Conservation (phyloP, 2,329 filamentous ascomycete genomes). For the Fusarium chuoi region DNA sequence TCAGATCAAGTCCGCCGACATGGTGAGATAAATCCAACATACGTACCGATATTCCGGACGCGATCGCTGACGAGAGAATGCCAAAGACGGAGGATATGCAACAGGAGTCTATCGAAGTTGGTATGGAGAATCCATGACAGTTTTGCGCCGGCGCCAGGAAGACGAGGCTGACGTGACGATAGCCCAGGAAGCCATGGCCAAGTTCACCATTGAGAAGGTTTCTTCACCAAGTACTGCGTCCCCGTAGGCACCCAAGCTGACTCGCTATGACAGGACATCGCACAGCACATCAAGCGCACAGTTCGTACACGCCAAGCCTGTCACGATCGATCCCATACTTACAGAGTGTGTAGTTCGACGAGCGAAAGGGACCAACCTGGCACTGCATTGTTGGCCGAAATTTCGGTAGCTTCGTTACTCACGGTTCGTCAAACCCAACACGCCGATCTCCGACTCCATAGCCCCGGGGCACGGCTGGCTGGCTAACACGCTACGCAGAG, state of each 20-base stretch:
- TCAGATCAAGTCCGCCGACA: constrained; percentile 97
- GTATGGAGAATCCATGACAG: constrained; percentile 63
- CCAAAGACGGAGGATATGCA: constrained; percentile 95
- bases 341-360: constrained; percentile 78
- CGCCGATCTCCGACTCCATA: constrained; percentile 2
- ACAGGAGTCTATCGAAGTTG: constrained; percentile 92
- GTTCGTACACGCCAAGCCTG: constrained; percentile 56
- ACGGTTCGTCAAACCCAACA: constrained; percentile 70
- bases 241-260: constrained; percentile 20
- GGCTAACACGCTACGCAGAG: constrained; percentile 66
- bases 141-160: neutral
- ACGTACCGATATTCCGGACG: constrained; percentile 13
- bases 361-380: constrained; percentile 97
- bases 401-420: constrained; percentile 98
- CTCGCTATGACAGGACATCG: constrained; percentile 77
- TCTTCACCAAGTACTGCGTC: constrained; percentile 11
- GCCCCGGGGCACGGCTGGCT: neutral
- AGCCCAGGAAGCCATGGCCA: constrained; percentile 73
- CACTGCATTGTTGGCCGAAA: constrained; percentile 99
- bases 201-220: constrained; percentile 72
- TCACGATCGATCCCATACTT: constrained; percentile 20
- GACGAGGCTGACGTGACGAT: constrained; percentile 42
- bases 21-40: constrained; percentile 70
- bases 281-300: constrained; percentile 94
- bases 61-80: constrained; percentile 45